Percentiles rank a stretch among this genome's conserved stretches.
phyloP scores from a whole-genome alignment of 1,284 basidiomycete genomes.

The Ceratobasidium sp. region DNA sequence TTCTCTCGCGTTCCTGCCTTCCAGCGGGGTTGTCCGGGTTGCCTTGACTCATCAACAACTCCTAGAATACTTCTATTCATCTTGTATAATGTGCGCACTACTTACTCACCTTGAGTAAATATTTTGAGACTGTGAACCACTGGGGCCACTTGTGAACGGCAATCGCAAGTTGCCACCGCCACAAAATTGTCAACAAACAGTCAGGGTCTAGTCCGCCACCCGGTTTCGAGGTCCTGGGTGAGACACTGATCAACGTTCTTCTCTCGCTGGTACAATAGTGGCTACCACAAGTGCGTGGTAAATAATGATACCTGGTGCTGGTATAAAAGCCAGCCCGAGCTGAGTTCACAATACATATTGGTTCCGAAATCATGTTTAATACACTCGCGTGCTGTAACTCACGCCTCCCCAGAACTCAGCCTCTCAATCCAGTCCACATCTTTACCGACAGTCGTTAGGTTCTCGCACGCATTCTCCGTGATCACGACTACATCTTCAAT shows the following conservation, averaged over 20 bases:
- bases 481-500: conserved; percentile 91
- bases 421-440: conserved; percentile 82
- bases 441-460: conserved; percentile 81
- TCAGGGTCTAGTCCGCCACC: not conserved
- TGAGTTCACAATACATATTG: not conserved
- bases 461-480: conserved; percentile 72
- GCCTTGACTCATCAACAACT: too few relatives aligned
- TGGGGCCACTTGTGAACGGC: not conserved
- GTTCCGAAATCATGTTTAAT: not conserved
- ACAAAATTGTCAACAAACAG: not conserved
- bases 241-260: too few relatives aligned
- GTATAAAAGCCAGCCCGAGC: too few relatives aligned
- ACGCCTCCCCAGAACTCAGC: conserved; percentile 73
- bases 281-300: too few relatives aligned
- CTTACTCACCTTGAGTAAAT: not conserved
- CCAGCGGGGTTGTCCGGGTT: too few relatives aligned
- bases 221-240: too few relatives aligned
- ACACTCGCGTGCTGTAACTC: conserved; percentile 49
- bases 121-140: not conserved
- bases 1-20: too few relatives aligned
- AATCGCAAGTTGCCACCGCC: not conserved
- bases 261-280: too few relatives aligned
- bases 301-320: too few relatives aligned
- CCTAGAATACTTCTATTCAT: too few relatives aligned
- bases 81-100: too few relatives aligned